A percentile compares a stretch with the other conserved stretches of the same genome.
Evolutionary conservation across 1,139 yeast genomes (phyloP).

Genomic region (Yamadazyma atmosphaerica): DNA sequence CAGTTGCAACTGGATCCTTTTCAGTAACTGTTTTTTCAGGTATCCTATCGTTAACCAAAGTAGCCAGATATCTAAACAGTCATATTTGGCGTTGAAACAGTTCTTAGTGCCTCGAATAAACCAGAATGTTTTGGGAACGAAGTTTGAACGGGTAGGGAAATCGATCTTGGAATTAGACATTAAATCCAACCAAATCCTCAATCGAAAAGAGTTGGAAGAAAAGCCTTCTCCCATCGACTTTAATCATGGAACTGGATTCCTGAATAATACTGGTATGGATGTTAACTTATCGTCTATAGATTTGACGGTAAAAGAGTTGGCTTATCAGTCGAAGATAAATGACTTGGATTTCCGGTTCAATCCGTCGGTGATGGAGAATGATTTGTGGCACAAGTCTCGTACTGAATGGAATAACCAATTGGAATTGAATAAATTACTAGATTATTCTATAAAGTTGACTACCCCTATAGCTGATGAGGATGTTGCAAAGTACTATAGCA

Average conservation of each 20-base stretch:
- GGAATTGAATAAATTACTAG: slow-evolving; percentile 31
- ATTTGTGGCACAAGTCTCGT: not conserved
- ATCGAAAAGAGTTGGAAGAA: slow-evolving; percentile 47
- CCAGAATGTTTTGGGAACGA: slow-evolving; percentile 26
- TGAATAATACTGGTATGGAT: no score
- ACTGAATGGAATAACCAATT: slow-evolving; percentile 36
- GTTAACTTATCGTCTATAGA: slow-evolving; percentile 58
- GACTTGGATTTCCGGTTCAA: slow-evolving; percentile 21
- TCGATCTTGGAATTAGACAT: slow-evolving; percentile 71
- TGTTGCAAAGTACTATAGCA: slow-evolving; percentile 17
- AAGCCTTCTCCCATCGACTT: slow-evolving; percentile 54
- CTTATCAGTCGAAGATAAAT: slow-evolving; percentile 48
- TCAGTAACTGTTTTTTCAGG: slow-evolving; percentile 36
- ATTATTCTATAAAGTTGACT: slow-evolving; percentile 29
- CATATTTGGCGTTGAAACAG: slow-evolving; percentile 11
- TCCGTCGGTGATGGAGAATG: slow-evolving; percentile 7
- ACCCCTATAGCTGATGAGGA: slow-evolving; percentile 7
- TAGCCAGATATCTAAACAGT: not conserved
- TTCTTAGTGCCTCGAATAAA: slow-evolving; percentile 20
- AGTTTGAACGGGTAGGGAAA: slow-evolving; percentile 55
- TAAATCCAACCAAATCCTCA: slow-evolving; percentile 55
- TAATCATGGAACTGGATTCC: no score
- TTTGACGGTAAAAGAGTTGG: slow-evolving; percentile 63
- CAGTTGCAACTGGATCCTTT: slow-evolving; percentile 77
- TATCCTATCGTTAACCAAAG: slow-evolving; percentile 31